Evolutionary conservation across 441 rosid species (phyloP).

Genomic region (Mallotus japonicus): DNA sequence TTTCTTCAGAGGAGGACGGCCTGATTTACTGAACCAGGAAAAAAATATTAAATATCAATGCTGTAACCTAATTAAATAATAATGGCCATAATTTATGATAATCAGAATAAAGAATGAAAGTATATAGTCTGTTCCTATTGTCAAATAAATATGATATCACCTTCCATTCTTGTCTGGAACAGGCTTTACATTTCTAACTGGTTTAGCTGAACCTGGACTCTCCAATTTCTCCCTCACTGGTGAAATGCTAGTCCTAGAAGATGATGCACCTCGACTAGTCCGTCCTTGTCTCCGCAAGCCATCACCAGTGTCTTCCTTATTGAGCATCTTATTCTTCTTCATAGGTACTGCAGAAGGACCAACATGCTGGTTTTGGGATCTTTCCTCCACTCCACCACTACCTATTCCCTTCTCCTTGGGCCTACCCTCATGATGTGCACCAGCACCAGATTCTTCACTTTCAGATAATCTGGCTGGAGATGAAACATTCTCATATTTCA

Average conservation of each 20-base stretch:
- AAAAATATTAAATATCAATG: constrained; percentile 16
- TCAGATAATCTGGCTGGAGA: constrained; percentile 57
- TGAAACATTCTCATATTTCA: constrained; percentile 46
- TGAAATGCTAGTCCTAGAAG: constrained; percentile 37
- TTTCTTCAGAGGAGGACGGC: constrained; percentile 60
- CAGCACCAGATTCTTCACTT: constrained; percentile 55
- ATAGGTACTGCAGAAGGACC: constrained; percentile 33
- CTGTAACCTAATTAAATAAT: neutral
- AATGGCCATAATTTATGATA: neutral
- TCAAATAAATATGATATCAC: constrained; percentile 27
- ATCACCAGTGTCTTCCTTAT: constrained; percentile 43
- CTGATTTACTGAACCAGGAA: constrained; percentile 48
- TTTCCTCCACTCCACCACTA: constrained; percentile 42
- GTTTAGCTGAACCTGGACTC: constrained; percentile 40
- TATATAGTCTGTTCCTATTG: constrained; percentile 6
- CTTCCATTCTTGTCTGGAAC: constrained; percentile 52
- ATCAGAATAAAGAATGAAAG: neutral
- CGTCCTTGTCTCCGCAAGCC: constrained; percentile 55
- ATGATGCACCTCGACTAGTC: constrained; percentile 43
- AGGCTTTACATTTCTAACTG: constrained; percentile 38
- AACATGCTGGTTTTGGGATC: constrained; percentile 29
- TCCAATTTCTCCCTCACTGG: constrained; percentile 49
- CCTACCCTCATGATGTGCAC: constrained; percentile 41
- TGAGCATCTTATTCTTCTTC: constrained; percentile 40
- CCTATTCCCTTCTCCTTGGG: constrained; percentile 40